Evolutionary conservation across 2,329 filamentous ascomycete species (phyloP), one percentile per base, ranked within the genome.

Genomic region (Sordariomycetes sp.): DNA sequence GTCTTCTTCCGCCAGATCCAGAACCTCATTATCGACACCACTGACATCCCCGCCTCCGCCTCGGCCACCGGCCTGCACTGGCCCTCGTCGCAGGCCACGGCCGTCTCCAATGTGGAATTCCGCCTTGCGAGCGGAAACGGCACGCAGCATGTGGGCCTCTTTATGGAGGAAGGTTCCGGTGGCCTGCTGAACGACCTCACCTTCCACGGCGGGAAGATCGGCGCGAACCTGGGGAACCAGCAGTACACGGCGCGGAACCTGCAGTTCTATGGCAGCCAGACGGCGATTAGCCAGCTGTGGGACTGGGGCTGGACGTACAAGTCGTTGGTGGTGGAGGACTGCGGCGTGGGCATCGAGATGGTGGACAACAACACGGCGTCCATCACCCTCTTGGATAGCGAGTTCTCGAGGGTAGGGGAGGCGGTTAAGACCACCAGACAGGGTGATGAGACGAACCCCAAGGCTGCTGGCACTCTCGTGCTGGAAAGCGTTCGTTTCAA

Each of bases 231-330:
- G 16, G 86, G 85, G 20, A 87, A 86, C 65, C 85, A 89, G 70
- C 87, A 90, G 66, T 90, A 88, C 67, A 88, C 85, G 16, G 83
- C 84, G 55, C 78, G 85, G 28, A 88, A 89, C 65, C 66, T 88
- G 63, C 83, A 78, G 24, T 87, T 90, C 71, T 81, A 80, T 64
- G 76, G 79, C 60, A 81, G 82, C 63, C 74, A 83, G 64, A 87
- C 83, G 12, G 88, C 84, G 53, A 83, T 90, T 59, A 80, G 79
- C 68, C 85, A 89, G 74, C 80, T 86, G 61, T 90, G 87, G 87
- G 82, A 87, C 68, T 90, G 87, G 88, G 80, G 83, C 1, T 90
- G 86, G 84, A 86, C 83, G 5, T 88, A 88, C 74, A 87, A 88
- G 70, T 82, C 80, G 24, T 67, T 88, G 22, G 74, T 71, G 28